These are phyloP conservation scores for Talaromyces sp. DNA, from an alignment of 2,329 filamentous ascomycete genomes.

Conservation along the genomic window DNA sequence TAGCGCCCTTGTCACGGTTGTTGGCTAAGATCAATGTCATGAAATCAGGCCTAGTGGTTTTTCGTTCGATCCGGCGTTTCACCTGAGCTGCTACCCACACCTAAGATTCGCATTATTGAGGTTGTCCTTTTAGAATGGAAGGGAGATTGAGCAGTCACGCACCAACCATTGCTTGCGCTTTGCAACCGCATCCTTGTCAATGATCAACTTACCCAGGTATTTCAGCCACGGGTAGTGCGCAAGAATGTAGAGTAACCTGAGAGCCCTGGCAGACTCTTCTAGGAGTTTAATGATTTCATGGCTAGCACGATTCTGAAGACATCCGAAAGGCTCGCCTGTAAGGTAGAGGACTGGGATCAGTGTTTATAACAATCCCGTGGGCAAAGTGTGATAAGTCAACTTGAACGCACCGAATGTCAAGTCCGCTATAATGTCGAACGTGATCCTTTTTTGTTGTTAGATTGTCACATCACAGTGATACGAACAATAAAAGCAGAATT, in stretches of 20 bases:
- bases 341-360: background rate
- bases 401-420: background rate
- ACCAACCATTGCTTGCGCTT: background rate
- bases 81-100: background rate
- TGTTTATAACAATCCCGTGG: background rate
- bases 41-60: background rate
- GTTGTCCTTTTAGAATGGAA: too few relatives aligned
- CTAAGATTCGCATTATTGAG: background rate
- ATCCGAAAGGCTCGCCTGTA: background rate
- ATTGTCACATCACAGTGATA: too few relatives aligned
- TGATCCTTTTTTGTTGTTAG: background rate
- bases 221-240: slow-evolving; percentile 7
- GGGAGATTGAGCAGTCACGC: background rate
- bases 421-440: background rate
- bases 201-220: background rate
- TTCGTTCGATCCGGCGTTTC: background rate
- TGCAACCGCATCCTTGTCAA: background rate
- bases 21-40: background rate
- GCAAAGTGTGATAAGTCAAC: background rate
- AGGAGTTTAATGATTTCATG: background rate
- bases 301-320: background rate
- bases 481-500: background rate
- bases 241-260: background rate
- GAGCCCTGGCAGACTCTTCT: background rate
- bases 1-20: background rate